Percentiles rank a stretch among this genome's conserved stretches.
phyloP scores from a whole-genome alignment of 768 basidiomycete species.

The Boletus sensibilis region DNA sequence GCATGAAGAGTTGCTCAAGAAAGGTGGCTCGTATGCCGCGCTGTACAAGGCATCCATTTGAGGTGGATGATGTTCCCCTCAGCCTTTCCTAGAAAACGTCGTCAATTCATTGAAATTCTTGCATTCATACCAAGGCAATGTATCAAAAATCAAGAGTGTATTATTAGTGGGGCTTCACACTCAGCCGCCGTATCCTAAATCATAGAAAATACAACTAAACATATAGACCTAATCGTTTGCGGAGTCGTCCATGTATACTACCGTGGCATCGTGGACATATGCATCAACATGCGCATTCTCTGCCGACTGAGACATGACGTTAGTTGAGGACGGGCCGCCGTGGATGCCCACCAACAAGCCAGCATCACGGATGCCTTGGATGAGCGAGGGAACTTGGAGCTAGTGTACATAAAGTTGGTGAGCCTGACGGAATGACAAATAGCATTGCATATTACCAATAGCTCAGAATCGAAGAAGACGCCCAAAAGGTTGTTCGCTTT shows the following conservation, averaged over 20 bases:
- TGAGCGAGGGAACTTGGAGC: conserved; percentile 87
- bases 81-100: conserved; percentile 5
- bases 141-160: conserved; percentile 24
- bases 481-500: conserved; percentile 91
- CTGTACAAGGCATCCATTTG: conserved; percentile 70
- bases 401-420: conserved; percentile 14
- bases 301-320: conserved; percentile 36
- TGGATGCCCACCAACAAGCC: conserved; percentile 86
- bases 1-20: conserved; percentile 61
- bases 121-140: conserved; percentile 23
- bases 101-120: conserved; percentile 8
- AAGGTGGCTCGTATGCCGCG: conserved; percentile 63
- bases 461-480: conserved; percentile 80
- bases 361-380: conserved; percentile 84
- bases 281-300: conserved; percentile 64
- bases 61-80: conserved; percentile 9
- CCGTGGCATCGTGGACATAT: conserved; percentile 57
- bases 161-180: conserved; percentile 14
- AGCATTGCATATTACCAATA: conserved; percentile 59
- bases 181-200: conserved; percentile 27
- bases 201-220: conserved; percentile 18
- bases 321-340: conserved; percentile 51
- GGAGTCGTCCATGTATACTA: conserved; percentile 67
- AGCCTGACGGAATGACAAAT: conserved; percentile 12
- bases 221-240: conserved; percentile 43